Base-by-base conservation (phyloP, 495 filamentous ascomycete genomes). In the Aspergillus kassunensis region DNA sequence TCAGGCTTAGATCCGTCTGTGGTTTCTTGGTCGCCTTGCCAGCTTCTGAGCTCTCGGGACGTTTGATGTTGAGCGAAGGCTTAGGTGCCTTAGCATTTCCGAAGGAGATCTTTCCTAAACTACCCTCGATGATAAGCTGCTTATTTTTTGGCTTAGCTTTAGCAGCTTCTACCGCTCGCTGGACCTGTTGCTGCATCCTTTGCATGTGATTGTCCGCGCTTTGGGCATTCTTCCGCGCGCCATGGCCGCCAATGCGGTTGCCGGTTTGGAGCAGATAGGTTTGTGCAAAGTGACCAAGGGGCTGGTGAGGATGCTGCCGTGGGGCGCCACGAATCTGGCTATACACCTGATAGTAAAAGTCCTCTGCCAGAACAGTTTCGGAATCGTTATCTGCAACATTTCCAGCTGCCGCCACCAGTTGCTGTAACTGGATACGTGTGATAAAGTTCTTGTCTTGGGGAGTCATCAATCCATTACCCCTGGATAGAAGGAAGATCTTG, bases 361-460 rank as follows among this genome's bases (percentile, higher is more conserved):
- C 93, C 58, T 97, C 93, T 2, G 84, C 73, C 16, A 96, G 69
- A 6, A 87, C 83, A 46, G 88, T 83, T 58, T 96, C 91, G 0
- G 84, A 82, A 34, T 89, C 85, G 23, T 83, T 75, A 54, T 93
- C 89, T 49, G 83, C 88, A 7, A 89, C 79, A 62, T 90, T 90
- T 10, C 91, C 91, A 37, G 91, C 92, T 27, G 90, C 90, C 5
- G 91, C 83, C 37, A 99, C 89, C 21, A 99, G 80, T 60, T 97
- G 95, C 65, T 97, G 95, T 33, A 99, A 77, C 63, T 99, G 93
- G 45, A 99, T 97, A 12, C 95, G 83, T 9, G 95, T 97, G 51
- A 99, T 93, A 65, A 97, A 99, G 62, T 97, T 99, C 77, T 99
- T 99, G 69, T 99, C 93, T 63, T 96, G 90, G 2, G 95, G 95